Conservation (phyloP, 305 asterid genomes). For the Solanum chacoense region DNA sequence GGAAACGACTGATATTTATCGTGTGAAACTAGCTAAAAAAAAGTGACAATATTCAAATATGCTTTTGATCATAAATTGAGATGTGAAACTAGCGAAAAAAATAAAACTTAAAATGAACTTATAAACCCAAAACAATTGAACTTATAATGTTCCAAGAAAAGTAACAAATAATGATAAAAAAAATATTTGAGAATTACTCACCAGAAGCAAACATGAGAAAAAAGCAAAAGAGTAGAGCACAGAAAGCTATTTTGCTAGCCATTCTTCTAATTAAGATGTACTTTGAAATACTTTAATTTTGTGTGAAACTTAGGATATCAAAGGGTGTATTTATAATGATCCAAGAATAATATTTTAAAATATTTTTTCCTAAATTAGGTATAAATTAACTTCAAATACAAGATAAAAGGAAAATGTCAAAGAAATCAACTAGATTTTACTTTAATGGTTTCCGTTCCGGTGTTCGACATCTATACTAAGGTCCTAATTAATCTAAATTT, state of each 20-base stretch:
- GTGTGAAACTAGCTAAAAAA: not conserved
- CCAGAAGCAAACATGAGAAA: not conserved
- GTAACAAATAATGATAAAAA: not conserved
- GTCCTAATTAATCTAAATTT: not conserved
- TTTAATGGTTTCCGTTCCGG: accelerated
- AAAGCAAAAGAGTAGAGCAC: not conserved
- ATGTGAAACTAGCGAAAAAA: not conserved
- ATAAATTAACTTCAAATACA: not conserved
- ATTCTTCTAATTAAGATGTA: not conserved
- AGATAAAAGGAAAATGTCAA: not conserved
- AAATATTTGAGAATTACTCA: not conserved
- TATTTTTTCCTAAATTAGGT: not conserved
- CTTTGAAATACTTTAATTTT: not conserved
- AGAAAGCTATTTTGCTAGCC: not conserved
- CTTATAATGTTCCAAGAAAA: too few species aligned
- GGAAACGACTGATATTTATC: accelerated
- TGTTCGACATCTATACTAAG: accelerated
- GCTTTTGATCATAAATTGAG: not conserved
- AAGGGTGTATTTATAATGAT: not conserved
- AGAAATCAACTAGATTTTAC: not conserved
- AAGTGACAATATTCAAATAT: too few species aligned
- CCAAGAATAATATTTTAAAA: not conserved
- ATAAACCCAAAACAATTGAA: too few species aligned
- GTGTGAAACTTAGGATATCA: not conserved
- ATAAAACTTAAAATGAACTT: not conserved